Evolutionary conservation across 2,329 filamentous ascomycete species (phyloP).

Genomic region (Myriosclerotinia scirpicola): DNA sequence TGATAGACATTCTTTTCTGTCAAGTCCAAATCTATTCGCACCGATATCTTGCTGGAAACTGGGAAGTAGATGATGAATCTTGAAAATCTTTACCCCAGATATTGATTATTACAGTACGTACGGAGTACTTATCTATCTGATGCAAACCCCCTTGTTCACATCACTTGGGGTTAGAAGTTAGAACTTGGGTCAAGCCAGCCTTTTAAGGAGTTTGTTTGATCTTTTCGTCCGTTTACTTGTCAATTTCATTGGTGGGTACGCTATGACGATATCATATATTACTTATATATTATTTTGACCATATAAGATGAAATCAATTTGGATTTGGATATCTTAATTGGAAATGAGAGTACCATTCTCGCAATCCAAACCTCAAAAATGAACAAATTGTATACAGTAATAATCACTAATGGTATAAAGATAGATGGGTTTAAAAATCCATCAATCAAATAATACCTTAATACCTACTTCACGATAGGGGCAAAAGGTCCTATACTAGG

Average conservation of each 20-base stretch:
- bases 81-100: slow-evolving; percentile 15
- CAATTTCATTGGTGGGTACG: slow-evolving; percentile 8
- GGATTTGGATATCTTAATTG: slow-evolving; percentile 6
- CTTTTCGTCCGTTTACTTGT: slow-evolving; percentile 10
- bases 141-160: slow-evolving; percentile 13
- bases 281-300: background rate
- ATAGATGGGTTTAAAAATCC: background rate
- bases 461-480: slow-evolving; percentile 13
- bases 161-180: background rate
- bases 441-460: slow-evolving; percentile 13
- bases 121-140: background rate
- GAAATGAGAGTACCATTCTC: background rate
- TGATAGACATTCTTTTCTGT: background rate
- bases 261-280: background rate
- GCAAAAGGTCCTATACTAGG: slow-evolving; percentile 2
- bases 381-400: no score
- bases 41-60: background rate
- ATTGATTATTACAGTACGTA: background rate
- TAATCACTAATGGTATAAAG: background rate
- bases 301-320: background rate
- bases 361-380: background rate
- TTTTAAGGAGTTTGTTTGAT: background rate
- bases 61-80: background rate
- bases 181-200: background rate
- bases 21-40: no score